Base-by-base conservation (phyloP, 2,329 filamentous ascomycete genomes). In the Aspergillus spinulosporus region DNA sequence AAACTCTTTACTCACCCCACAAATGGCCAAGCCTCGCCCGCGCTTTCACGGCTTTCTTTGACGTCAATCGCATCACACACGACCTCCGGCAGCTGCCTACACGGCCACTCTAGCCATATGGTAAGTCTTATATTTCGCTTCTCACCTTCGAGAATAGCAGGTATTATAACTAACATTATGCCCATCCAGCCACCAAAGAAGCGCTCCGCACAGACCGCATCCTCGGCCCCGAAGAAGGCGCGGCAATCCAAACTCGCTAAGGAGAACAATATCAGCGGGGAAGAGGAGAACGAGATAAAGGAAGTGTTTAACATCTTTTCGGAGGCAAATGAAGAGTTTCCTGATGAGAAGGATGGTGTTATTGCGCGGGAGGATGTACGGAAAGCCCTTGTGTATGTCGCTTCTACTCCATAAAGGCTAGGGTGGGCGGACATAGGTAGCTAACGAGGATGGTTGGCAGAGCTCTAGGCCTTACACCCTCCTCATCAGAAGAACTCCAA, bases 231-330 rank as follows among this genome's bases (percentile, higher is more conserved):
- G 8, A 75, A 70, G 60, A 73, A 21, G 21, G 59, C 68, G 54
- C 88, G 89, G 60, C 86, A 85, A 68, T 96, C 92, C 57, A 95
- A 92, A 73, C 89, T 97, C 66, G 93, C 93, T 29, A 93, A 92
- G 76, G 91, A 96, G 70, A 87, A 97, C 81, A 88, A 92, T 72
- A 85, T 97, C 68, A 88, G 85, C 12, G 88, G 87, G 40, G 85
- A 88, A 62, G 88, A 97, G 75, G 93, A 97, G 76, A 82, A 84
- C 64, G 92, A 97, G 76, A 96, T 99, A 69, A 87, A 85, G 67
- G 92, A 97, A 74, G 92, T 92, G 11, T 97, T 94, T 73, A 81
- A 84, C 26, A 82, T 97, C 5, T 99, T 97, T 72, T 79, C 86
- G 1, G 62, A 68, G 1, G 58, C 68, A 15, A 65, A 73, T 50